Conservation (phyloP, 352 stramenopile genomes). For the Pythium periplocum region DNA sequence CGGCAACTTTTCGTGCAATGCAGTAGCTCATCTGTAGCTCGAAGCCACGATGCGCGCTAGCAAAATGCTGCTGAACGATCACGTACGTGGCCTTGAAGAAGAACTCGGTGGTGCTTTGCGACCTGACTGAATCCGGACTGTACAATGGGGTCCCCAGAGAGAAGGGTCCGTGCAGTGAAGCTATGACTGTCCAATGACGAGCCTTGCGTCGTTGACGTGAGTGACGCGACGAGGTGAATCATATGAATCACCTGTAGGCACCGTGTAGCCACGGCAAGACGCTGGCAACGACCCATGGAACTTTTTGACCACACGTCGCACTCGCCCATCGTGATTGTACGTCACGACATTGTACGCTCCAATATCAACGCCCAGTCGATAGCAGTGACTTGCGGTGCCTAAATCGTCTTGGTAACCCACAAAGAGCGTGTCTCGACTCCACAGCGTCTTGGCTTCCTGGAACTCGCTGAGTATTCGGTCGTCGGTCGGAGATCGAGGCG, state of each 20-base stretch:
- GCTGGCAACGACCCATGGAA: constrained; percentile 9
- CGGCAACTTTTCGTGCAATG: constrained; percentile 1
- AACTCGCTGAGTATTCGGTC: not conserved
- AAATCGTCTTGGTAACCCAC: constrained; percentile 11
- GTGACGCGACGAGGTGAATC: constrained; percentile 1
- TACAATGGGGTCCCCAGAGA: not conserved
- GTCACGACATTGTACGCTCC: constrained; percentile 5
- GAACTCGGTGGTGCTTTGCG: constrained; percentile 2
- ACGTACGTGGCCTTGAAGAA: constrained; percentile 8
- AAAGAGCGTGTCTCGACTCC: not conserved
- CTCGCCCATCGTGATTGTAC: constrained; percentile 7
- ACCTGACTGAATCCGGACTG: not conserved
- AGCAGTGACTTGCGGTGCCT: constrained; percentile 9
- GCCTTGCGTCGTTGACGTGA: constrained; percentile 7
- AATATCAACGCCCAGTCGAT: constrained; percentile 10
- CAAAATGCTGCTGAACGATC: constrained; percentile 8
- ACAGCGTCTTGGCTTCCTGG: constrained; percentile 2
- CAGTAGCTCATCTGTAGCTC: constrained; percentile 3
- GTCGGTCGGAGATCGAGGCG: constrained; percentile 3
- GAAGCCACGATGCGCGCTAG: not conserved
- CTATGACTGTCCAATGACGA: constrained; percentile 3
- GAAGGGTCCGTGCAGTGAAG: constrained; percentile 2
- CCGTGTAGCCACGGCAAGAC: constrained; percentile 10
- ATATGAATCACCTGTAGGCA: constrained; percentile 7
- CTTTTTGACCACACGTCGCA: constrained; percentile 9